Base-by-base conservation (phyloP, 2,329 filamentous ascomycete genomes). In the Talaromyces sp. region DNA sequence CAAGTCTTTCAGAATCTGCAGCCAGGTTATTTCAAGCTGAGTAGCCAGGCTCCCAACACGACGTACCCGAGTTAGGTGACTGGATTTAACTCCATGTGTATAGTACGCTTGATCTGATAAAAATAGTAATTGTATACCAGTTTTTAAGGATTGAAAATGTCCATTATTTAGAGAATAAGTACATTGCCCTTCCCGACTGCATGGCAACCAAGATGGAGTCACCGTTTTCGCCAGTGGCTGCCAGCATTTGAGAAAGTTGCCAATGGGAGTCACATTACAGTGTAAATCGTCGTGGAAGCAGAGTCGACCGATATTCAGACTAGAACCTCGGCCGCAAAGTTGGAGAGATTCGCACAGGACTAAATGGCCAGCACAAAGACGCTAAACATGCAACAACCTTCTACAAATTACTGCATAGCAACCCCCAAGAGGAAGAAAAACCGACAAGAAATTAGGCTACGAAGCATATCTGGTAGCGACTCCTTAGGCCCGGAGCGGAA, bases 11-110 rank as follows among this genome's bases (percentile, higher is more conserved):
- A 77, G 62, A 69, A 56, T 17, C 59, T 75, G 54, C 66, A 73
- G 62, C 75, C 75, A 0, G 76, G 76, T 4, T 70, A 73, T 41
- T 78, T 78, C 63, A 78, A 78, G 64, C 60, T 78, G 51, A 59
- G 37, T 25, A 36, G 41, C 8, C 35, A 33, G 5, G 41, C 62
- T 19, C 62, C 62, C 17, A 58, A 61, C 36, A 22, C 59, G 31
- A 61, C 55, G 3, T 61, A 58, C 41, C 59, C 59, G 9, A 17
- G 35, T 37, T 56, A 48, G 21, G 37, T 48, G 6, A 25, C 9
- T 52, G 33, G 37, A 52, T 52, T 36, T 25, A 22, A 52, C 19
- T 39, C 8, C 5, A 19, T 31, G 5, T 39, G 19, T 39, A 52
- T 28, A 39, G 33, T 52, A 33, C 22, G 8, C 45, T 19, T 41